phyloP scores from a whole-genome alignment of 1,139 yeast genomes.

The Saccharomycopsis hybrid region DNA sequence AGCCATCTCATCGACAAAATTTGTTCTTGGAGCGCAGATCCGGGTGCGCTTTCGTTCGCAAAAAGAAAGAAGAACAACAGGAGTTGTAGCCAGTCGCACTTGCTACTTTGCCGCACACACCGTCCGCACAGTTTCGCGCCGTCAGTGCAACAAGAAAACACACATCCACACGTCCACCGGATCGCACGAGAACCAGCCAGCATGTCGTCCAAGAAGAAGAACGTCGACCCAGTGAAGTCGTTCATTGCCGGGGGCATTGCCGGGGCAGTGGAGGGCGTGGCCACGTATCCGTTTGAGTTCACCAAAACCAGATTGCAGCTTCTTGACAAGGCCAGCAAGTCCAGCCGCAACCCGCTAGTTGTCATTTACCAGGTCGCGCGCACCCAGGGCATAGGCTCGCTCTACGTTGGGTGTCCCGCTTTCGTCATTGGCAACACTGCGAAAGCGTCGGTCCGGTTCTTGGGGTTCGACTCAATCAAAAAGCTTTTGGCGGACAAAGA shows the following conservation, averaged over 20 bases:
- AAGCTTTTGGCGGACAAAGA: conserved; percentile 68
- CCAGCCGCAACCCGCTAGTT: conserved; percentile 76
- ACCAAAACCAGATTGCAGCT: conserved; percentile 92
- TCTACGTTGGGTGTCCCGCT: conserved; percentile 97
- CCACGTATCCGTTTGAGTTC: conserved; percentile 94
- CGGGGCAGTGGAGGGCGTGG: conserved; percentile 86
- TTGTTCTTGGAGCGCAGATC: no score
- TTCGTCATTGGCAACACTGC: conserved; percentile 93
- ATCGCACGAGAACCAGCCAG: no score
- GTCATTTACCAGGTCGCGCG: conserved; percentile 71
- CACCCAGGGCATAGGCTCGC: conserved; percentile 70
- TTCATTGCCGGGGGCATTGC: conserved; percentile 93
- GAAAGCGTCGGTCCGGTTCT: conserved; percentile 87
- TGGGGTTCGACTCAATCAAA: conserved; percentile 88
- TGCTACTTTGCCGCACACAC: no score
- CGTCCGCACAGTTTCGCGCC: no score
- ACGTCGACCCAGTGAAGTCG: conserved; percentile 59
- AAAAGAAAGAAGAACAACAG: no score
- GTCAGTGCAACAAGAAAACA: no score
- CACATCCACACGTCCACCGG: no score
- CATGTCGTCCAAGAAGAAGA: no score
- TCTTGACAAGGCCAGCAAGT: conserved; percentile 59
- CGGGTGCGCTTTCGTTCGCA: no score
- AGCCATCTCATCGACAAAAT: no score
- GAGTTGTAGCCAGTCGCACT: no score